phyloP scores from a whole-genome alignment of 768 basidiomycete species.

The Hemileccinum impolitum region DNA sequence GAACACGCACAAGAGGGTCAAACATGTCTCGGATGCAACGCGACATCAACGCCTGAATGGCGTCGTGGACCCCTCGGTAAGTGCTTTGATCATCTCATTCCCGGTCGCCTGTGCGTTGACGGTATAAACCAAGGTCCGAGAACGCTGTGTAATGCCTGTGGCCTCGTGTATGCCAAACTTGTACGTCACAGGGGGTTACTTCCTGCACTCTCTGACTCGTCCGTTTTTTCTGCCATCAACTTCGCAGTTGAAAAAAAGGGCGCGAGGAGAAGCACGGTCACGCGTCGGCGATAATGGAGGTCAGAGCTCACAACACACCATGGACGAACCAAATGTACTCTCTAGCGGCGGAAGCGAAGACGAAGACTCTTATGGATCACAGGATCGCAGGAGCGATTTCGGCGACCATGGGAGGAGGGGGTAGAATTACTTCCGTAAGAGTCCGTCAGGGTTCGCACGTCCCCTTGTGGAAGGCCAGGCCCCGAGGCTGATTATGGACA shows the following conservation, averaged over 20 bases:
- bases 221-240: constrained; percentile 8
- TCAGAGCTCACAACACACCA: constrained; percentile 29
- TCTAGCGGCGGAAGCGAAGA: constrained; percentile 35
- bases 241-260: constrained; percentile 32
- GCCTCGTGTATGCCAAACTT: constrained; percentile 83
- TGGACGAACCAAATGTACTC: constrained; percentile 22
- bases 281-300: constrained; percentile 25
- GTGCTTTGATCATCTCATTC: constrained; percentile 23
- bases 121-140: constrained; percentile 56
- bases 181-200: constrained; percentile 44
- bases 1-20: constrained; percentile 56
- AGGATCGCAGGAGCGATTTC: constrained; percentile 34
- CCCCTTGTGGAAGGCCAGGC: constrained; percentile 6
- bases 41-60: constrained; percentile 88
- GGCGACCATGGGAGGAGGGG: constrained; percentile 34
- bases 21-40: constrained; percentile 76
- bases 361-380: constrained; percentile 33
- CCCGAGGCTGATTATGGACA: constrained; percentile 17
- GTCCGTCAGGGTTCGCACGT: constrained; percentile 19
- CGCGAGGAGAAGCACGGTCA: constrained; percentile 31
- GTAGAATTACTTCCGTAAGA: constrained; percentile 22
- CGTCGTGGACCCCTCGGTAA: constrained; percentile 77
- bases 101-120: constrained; percentile 24
- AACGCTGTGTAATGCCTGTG: constrained; percentile 83
- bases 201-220: constrained; percentile 19